Evolutionary conservation across 345 rosid species (phyloP), one percentile per base, ranked within the genome.

Genomic region (Rubroshorea leprosula): DNA sequence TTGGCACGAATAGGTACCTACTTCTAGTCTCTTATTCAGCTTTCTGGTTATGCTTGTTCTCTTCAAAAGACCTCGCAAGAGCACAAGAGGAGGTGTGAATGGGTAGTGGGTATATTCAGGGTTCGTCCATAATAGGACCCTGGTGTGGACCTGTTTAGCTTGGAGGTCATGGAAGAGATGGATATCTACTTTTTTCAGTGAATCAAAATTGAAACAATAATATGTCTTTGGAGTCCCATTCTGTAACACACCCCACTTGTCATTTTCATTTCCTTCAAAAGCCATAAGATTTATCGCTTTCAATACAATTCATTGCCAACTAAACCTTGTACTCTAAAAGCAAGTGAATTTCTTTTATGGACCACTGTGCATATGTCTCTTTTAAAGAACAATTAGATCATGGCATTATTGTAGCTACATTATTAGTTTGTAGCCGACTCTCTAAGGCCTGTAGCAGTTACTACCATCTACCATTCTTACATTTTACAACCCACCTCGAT

Each of bases 401-500:
- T 35, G 41, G 41, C 31, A 27, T 27, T 27, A 27, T 27, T 27
- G 31, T 27, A 27, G 31, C 31, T n/a, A n/a, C n/a, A n/a, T n/a
- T n/a, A n/a, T 35, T 35, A 35, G 12, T 8, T 44, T 44, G 47
- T n/a, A 44, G 47, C 47, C 47, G 47, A 16, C 47, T 10, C 47
- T 44, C 47, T 44, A 44, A 44, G 47, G 47, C 47, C 18, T 9
- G 47, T 44, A 44, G 47, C 47, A 44, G 47, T 13, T n/a, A n/a
- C n/a, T n/a, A 14, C 47, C 18, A 44, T 44, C 16, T 45, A 12
- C 35, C 35, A 3, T 11, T n/a, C 55, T 49, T 15, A 25, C 62
- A 57, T 59, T 46, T 54, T 47, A 18, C 58, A 11, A 25, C n/a
- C 47, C 60, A 43, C 56, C 48, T 65, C 66, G 55, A 64, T 54